Base-by-base conservation (phyloP, 1,284 basidiomycete species). In the Apiotrichum siamense region DNA sequence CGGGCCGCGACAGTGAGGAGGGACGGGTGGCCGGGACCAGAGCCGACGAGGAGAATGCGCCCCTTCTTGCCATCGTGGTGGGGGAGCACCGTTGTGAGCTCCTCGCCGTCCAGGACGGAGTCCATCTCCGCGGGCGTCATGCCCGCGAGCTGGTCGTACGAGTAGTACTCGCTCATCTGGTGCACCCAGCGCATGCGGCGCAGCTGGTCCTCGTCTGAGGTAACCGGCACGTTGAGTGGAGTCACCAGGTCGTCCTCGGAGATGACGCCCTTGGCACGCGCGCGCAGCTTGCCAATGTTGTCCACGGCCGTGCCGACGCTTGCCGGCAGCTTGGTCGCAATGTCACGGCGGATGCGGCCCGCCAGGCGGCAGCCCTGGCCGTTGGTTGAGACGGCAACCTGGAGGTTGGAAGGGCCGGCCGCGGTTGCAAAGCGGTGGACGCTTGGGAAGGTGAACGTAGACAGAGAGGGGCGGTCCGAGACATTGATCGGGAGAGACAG, bases 91-190 rank as follows among this genome's bases (percentile, higher is more conserved):
- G 31, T 57, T 9, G 43, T 25, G 35, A 44, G 31, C n/a, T 40
- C 47, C 4, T 26, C 45, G 23, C 61, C 50, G 54, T 61, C 48
- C 44, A 91, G 70, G 7, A 87, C 73, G 7, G 77, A 75, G 17
- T 78, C 73, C 83, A 94, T 88, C 20, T 91, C 86, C 18, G 70
- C 69, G 23, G 81, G 77, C 7, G 79, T 77, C 79, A 97, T 79
- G 10, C 73, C 67, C 2, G 88, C 86, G 1, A 97, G 79, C 47
- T 82, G 82, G 20, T 86, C 80, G 44, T 93, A 80, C 0, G 88
- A 85, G 87, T 90, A 97, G 69, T 96, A 96, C 70, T 97, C 90
- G 77, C 87, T 90, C 64, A 92, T 81, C 70, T 92, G 89, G 2
- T 88, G 83, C 1, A 92, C 85, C 88, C 88, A 93, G 71, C 84